phyloP scores from a whole-genome alignment of 1,284 basidiomycete genomes.

The Tilletiopsis washingtonensis region DNA sequence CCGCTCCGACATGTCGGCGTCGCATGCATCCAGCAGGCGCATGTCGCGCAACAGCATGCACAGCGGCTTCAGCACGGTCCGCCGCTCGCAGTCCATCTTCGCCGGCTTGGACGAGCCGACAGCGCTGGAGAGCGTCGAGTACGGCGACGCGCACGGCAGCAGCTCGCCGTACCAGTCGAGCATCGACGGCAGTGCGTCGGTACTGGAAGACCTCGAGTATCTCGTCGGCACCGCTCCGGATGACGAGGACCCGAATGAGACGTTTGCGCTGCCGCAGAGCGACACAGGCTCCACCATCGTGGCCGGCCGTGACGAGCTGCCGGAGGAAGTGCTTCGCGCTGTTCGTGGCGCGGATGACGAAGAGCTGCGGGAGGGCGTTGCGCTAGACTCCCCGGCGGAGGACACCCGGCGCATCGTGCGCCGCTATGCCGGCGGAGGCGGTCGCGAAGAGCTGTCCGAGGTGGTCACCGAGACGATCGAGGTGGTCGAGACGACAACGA shows the following conservation, averaged over 20 bases:
- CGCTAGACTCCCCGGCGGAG: constrained; percentile 6
- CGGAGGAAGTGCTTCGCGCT: constrained; percentile 16
- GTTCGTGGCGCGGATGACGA: constrained; percentile 14
- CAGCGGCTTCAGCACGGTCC: background rate
- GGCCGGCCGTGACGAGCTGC: constrained; percentile 9
- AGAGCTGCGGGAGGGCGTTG: constrained; percentile 17
- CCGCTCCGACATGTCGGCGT: too few relatives aligned
- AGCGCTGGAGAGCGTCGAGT: background rate
- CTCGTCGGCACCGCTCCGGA: constrained; percentile 25
- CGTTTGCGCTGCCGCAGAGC: background rate
- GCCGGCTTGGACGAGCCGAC: background rate
- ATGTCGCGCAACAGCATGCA: too few relatives aligned
- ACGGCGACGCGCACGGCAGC: too few relatives aligned
- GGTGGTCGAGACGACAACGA: constrained; percentile 22
- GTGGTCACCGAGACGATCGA: constrained; percentile 50
- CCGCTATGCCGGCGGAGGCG: constrained; percentile 19
- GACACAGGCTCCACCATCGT: background rate
- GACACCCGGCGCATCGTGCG: constrained; percentile 13
- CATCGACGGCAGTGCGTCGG: constrained; percentile 10
- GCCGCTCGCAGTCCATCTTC: background rate
- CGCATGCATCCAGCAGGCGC: too few relatives aligned
- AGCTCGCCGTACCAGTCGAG: too few relatives aligned
- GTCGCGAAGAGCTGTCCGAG: constrained; percentile 46
- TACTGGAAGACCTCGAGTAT: constrained; percentile 28
- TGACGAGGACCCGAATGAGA: constrained; percentile 27